These are phyloP conservation scores for Quercus engelmannii DNA, from an alignment of 306 rosid species.

Conservation along the genomic window DNA sequence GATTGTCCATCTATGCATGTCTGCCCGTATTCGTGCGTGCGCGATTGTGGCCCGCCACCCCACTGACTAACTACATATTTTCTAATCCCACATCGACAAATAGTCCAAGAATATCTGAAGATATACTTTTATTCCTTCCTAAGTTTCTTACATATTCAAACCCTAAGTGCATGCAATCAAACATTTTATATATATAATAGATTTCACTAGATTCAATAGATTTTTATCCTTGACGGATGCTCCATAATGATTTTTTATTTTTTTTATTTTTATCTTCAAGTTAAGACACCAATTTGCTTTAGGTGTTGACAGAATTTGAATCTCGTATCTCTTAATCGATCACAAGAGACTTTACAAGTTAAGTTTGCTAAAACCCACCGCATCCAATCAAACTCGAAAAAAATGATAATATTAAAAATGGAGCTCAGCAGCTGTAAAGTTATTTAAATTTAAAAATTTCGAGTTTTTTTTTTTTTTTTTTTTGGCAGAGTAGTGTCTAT, in stretches of 20 bases:
- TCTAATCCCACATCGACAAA: constrained; percentile 5
- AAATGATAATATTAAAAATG: not conserved
- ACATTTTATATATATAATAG: too few species aligned
- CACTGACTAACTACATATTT: constrained; percentile 17
- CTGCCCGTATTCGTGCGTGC: not conserved
- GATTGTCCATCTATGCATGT: not conserved
- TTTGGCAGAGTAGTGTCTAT: not conserved
- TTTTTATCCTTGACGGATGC: too few species aligned
- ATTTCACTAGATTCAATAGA: too few species aligned
- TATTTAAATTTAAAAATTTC: too few species aligned
- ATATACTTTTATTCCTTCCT: constrained; percentile 1
- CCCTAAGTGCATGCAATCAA: constrained; percentile 1
- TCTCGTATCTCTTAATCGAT: too few species aligned
- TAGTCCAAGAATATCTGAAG: constrained; percentile 1
- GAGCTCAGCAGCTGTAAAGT: not conserved
- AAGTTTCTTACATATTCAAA: not conserved
- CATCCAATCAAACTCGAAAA: not conserved
- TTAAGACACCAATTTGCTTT: too few species aligned
- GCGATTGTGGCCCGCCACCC: constrained; percentile 20
- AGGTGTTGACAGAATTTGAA: too few species aligned
- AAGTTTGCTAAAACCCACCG: too few species aligned
- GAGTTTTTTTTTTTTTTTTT: too few species aligned
- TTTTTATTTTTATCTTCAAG: too few species aligned
- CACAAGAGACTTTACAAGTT: too few species aligned
- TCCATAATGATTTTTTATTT: too few species aligned